Evolutionary conservation across 2,329 filamentous ascomycete genomes (phyloP).

Genomic region (Camillea tinctor): DNA sequence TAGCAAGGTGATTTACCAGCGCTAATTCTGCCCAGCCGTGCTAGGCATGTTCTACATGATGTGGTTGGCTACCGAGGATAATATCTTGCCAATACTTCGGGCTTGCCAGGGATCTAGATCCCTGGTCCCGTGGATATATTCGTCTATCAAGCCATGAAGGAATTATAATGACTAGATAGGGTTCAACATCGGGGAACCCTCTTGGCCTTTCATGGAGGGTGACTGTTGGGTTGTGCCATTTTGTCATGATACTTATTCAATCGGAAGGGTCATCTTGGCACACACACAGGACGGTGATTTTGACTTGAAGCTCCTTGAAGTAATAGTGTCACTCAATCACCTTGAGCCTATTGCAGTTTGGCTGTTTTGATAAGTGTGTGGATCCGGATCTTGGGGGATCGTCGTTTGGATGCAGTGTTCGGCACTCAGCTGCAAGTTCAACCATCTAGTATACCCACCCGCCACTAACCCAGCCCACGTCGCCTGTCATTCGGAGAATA

Average conservation of each 20-base stretch:
- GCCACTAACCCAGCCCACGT: background rate
- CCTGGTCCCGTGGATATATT: background rate
- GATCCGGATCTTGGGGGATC: slow-evolving; percentile 10
- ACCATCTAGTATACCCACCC: background rate
- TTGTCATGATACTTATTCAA: background rate
- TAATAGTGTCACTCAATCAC: background rate
- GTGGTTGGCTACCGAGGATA: slow-evolving; percentile 11
- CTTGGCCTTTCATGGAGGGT: background rate
- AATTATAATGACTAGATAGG: background rate
- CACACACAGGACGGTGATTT: background rate
- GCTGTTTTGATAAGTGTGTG: slow-evolving; percentile 2
- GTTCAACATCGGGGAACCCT: background rate
- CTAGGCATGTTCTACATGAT: slow-evolving; percentile 3
- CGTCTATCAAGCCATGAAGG: background rate
- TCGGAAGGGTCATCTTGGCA: background rate
- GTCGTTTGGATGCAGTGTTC: slow-evolving; percentile 21
- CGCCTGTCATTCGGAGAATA: background rate
- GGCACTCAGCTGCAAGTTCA: slow-evolving; percentile 14
- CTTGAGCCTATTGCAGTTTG: background rate
- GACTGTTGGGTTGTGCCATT: background rate
- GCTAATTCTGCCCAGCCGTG: slow-evolving; percentile 11
- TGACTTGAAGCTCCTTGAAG: background rate
- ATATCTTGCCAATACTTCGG: slow-evolving; percentile 8
- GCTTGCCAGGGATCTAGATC: background rate
- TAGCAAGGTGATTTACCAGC: slow-evolving; percentile 8